Base-by-base conservation (phyloP, 1,284 basidiomycete genomes). In the Rhodotorula sp. region DNA sequence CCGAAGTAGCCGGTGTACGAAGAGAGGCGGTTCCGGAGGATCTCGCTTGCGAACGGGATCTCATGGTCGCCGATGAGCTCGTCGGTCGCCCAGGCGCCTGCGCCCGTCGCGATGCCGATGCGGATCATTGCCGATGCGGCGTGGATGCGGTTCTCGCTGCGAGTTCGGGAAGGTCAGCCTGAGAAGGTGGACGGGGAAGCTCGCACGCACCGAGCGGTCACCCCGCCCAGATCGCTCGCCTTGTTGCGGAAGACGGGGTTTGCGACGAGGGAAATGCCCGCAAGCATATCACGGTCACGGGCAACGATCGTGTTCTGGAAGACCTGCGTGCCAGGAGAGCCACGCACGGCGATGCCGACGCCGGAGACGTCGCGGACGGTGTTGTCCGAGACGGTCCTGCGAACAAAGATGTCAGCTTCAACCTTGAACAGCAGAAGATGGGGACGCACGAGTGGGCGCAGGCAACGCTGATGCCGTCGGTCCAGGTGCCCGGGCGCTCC, bases 401-500 rank as follows among this genome's bases (percentile, higher is more conserved):
- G 86, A 36, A 50, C 4, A 36, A 32, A n/a, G 15, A 1, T 3
- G 32, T 54, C 32, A 29, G n/a, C 3, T 6, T 19, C 17, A 15
- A 41, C 36, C 44, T 36, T 22, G 51, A 46, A 32, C 17, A 13
- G 2, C 37, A n/a, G 54, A 25, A 37, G 57, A 39, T 25, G 34
- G 13, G 0, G 10, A 61, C 72, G 41, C 36, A 74, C 71, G 74
- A 73, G 59, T 60, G 61, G 66, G 82, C 82, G 80, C 91, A 94
- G 63, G 87, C 88, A 64, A 93, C 80, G 74, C 89, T 91, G 78
- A 94, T 90, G 2, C 91, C 92, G 78, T 94, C 92, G 2, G 92
- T 90, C 92, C 91, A 93, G 7, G 66, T 61, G 0, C 71, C 69
- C 5, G 73, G 75, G 22, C 71, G 58, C 32, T 71, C 74, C 19